A percentile compares a stretch with the other conserved stretches of the same genome.
Conservation (phyloP, 768 basidiomycete genomes). For the Lentinula lateritia region DNA sequence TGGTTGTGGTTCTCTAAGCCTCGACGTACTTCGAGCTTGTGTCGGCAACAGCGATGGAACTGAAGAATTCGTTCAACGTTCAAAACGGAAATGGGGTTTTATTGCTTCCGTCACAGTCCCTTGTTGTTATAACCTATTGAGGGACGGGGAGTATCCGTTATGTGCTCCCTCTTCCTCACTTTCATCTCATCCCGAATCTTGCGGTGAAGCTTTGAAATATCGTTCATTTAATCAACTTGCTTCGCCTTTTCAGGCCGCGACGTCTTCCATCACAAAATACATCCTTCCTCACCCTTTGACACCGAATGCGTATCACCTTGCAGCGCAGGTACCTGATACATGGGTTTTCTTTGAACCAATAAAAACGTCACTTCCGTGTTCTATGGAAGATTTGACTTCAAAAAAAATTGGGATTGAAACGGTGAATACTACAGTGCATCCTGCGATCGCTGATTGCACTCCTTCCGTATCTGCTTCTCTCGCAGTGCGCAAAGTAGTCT, state of each 20-base stretch:
- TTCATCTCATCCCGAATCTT: neutral
- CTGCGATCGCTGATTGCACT: too few species aligned
- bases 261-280: conserved; percentile 13
- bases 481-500: conserved; percentile 65
- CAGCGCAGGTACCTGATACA: conserved; percentile 61
- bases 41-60: conserved; percentile 17
- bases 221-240: neutral
- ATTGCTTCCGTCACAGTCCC: conserved; percentile 59
- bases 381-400: neutral
- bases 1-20: conserved; percentile 71
- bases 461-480: conserved; percentile 18
- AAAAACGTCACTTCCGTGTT: neutral
- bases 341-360: conserved; percentile 34
- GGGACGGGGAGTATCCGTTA: conserved; percentile 16
- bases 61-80: neutral
- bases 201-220: conserved; percentile 18
- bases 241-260: neutral
- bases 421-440: too few species aligned
- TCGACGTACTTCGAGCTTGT: conserved; percentile 57
- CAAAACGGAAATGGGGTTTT: conserved; percentile 38
- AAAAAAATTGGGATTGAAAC: neutral
- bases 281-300: conserved; percentile 34
- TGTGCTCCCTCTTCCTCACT: neutral
- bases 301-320: conserved; percentile 58
- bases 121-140: conserved; percentile 76